A percentile compares a stretch with the other conserved stretches of the same genome.
phyloP scores from a whole-genome alignment of 371 early-diverging fungal genomes.

The Apophysomyces ossiformis region DNA sequence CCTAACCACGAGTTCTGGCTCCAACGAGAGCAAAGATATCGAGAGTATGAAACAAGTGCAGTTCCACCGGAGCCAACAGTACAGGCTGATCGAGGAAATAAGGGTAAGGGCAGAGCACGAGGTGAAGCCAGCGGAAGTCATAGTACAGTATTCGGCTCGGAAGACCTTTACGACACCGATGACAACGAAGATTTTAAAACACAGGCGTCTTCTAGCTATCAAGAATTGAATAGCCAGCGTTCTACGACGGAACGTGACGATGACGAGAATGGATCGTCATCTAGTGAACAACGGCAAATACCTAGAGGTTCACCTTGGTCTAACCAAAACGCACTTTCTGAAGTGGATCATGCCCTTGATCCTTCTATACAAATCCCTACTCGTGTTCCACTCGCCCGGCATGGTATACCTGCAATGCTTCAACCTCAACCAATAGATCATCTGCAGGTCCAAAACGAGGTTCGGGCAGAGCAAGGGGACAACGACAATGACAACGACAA shows the following conservation, averaged over 20 bases:
- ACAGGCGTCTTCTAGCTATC: conserved; percentile 15
- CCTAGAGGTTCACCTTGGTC: conserved; percentile 18
- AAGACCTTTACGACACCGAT: not conserved
- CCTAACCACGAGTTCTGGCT: not conserved
- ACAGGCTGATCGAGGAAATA: not conserved
- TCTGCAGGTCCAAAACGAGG: not conserved
- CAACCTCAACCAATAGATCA: not conserved
- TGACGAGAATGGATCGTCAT: conserved; percentile 14
- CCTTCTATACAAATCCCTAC: not conserved
- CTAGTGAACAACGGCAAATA: conserved; percentile 22
- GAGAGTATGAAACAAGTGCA: not conserved
- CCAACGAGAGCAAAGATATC: not conserved
- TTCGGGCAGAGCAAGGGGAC: conserved; percentile 17
- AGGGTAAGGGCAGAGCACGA: not conserved
- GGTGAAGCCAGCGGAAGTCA: not conserved
- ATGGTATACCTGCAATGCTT: not conserved
- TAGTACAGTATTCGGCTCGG: no score
- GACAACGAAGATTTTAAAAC: not conserved
- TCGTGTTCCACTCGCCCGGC: not conserved
- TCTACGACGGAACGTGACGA: not conserved
- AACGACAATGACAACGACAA: conserved; percentile 10
- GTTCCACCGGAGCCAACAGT: not conserved
- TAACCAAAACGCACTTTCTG: not conserved
- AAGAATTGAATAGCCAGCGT: conserved; percentile 4
- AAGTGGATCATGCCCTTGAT: not conserved